Base-by-base conservation (phyloP, 805 yeast species). In the Candida ascalaphidarum region DNA sequence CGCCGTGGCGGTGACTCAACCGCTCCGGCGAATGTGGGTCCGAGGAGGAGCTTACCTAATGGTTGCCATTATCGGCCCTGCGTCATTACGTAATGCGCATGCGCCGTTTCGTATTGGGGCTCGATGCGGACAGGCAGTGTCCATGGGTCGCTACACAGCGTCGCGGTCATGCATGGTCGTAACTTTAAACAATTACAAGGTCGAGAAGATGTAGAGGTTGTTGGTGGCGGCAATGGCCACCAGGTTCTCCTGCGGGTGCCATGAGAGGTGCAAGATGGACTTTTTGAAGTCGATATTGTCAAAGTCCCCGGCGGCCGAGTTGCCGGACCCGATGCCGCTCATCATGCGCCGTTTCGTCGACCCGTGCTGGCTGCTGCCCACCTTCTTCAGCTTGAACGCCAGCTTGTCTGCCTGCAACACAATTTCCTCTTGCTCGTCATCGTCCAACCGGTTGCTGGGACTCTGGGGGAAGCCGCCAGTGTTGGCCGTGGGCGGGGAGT, bases 201-300 rank as follows among this genome's bases (percentile, higher is more conserved):
- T 80, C 32, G 89, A 79, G 53, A 82, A 82, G 35, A 82, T 81
- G 60, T 81, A 82, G 44, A 84, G 70, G 61, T 92, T 92, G 64
- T 92, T 94, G 14, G 99, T 92, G 12, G 98, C 97, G 27, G 97
- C 97, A 49, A 92, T 83, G 23, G 98, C 98, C 42, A 92, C 95
- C 29, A 92, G 78, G 61, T 92, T 85, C 61, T 94, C 98, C 43
- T 67, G 69, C 39, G 99, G 98, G 66, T 92, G 98, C 98, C 99
- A 92, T 54, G 96, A 85, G 57, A 86, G 68, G 60, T 92, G 97
- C 56, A 89, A 68, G 35, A 92, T 88, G 56, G 84, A 80, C 68
- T 88, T 89, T 58, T 88, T 85, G 65, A 88, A 92, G 59, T 94
- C 97, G 41, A 88, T 82, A 40, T 76, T 71, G 48, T 78, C 86